phyloP scores from a whole-genome alignment of 768 basidiomycete species.

The Mrakia frigida region DNA sequence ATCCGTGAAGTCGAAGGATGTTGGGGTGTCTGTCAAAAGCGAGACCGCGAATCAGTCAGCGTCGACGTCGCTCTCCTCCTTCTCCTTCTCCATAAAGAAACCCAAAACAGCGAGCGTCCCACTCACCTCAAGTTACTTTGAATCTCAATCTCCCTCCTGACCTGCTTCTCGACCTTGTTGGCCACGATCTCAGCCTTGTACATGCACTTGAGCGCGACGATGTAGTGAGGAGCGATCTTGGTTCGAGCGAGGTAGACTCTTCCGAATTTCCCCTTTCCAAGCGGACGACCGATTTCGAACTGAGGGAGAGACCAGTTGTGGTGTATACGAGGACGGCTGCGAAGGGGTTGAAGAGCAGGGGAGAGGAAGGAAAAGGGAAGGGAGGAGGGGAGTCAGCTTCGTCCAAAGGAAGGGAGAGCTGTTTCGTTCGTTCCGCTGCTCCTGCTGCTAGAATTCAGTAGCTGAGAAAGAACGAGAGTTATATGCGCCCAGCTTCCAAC shows the following conservation, averaged over 20 bases:
- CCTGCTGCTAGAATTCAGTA: neutral
- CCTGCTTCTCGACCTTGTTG: conserved; percentile 90
- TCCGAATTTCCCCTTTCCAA: conserved; percentile 99
- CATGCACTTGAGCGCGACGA: conserved; percentile 91
- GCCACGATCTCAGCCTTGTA: conserved; percentile 95
- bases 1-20: conserved; percentile 88
- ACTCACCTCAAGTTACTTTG: conserved; percentile 73
- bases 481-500: too few relatives aligned
- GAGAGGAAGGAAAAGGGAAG: neutral
- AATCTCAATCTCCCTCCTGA: conserved; percentile 95
- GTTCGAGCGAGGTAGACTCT: conserved; percentile 98
- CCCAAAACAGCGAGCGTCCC: too few relatives aligned
- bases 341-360: neutral
- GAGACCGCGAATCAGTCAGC: neutral
- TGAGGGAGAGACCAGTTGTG: conserved; percentile 72
- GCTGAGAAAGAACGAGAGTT: too few relatives aligned
- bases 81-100: conserved; percentile 98
- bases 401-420: too few relatives aligned
- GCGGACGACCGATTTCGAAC: conserved; percentile 90
- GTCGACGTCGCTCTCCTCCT: conserved; percentile 60
- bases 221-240: conserved; percentile 78
- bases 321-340: conserved; percentile 1
- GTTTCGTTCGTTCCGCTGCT: too few relatives aligned
- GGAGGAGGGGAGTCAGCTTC: neutral
- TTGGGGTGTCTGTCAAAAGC: conserved; percentile 66